These are phyloP conservation scores for Exophiala dermatitidis DNA, from an alignment of 2,329 filamentous ascomycete species.

Conservation along the genomic window DNA sequence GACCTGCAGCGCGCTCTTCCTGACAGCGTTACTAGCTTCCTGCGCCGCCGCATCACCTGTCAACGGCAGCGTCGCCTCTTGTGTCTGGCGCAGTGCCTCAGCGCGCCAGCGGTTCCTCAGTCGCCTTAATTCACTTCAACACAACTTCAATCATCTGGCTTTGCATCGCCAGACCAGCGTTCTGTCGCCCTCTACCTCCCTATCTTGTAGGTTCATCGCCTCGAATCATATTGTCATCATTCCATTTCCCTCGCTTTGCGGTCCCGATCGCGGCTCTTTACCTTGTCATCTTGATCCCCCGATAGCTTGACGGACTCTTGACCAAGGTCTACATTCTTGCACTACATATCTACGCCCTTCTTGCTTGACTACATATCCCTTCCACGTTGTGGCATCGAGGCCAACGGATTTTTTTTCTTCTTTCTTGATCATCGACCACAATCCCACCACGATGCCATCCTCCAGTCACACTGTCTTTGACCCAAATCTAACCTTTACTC, in stretches of 20 bases:
- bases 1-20: no score
- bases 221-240: conserved; percentile 7
- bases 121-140: conserved; percentile 7
- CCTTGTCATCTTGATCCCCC: conserved; percentile 10
- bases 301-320: conserved; percentile 4
- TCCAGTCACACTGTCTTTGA: conserved; percentile 12
- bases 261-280: conserved; percentile 6
- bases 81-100: not conserved
- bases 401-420: conserved; percentile 16
- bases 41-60: no score
- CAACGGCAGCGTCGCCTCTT: not conserved
- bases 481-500: conserved; percentile 23
- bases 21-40: no score
- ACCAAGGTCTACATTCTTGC: conserved; percentile 1
- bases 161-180: conserved; percentile 12
- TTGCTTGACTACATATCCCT: conserved; percentile 10
- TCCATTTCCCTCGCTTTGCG: not conserved
- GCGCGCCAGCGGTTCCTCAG: conserved; percentile 2
- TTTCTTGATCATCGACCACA: conserved; percentile 7
- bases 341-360: conserved; percentile 5
- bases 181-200: conserved; percentile 9
- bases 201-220: conserved; percentile 22
- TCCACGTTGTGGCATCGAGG: conserved; percentile 17
- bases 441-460: conserved; percentile 12
- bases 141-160: conserved; percentile 13